Evolutionary conservation across 2,329 filamentous ascomycete genomes (phyloP), one percentile per base, ranked within the genome.

Genomic region (Talaromyces sp.): DNA sequence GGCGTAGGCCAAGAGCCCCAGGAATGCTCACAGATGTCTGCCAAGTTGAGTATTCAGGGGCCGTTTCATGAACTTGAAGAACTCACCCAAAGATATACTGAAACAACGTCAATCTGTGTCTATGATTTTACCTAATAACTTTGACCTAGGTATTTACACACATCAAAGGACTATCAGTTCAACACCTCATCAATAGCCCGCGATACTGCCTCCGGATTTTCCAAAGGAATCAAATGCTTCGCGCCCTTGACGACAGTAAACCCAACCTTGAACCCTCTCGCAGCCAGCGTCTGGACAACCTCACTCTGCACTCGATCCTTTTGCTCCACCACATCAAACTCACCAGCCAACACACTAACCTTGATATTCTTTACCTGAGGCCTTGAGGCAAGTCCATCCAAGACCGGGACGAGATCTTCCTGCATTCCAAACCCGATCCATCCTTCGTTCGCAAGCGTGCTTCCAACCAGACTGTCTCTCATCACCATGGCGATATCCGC

Each of bases 401-500:
- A 61, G 9, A 57, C 37, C 4, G 60, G 56, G 1, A 64, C 59
- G 43, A 73, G 67, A 58, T 75, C 66, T 53, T 75, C 71, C 28
- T 56, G 61, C 69, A 73, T 72, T 5, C 62, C 69, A 59, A 72
- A 71, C 7, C 59, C 59, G 13, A 71, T 68, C 72, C 73, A 75
- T 0, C 72, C 72, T 21, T 57, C 62, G 41, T 67, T 72, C 1
- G 74, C 73, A 11, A 57, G 58, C 3, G 60, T 17, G 36, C 63
- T 71, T 0, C 70, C 73, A 1, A 53, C 48, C 17, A 72, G 35
- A 61, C 71, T 74, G 59, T 73, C 67, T 2, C 56, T 48, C 2
- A 71, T 63, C 2, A 67, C 19, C 50, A 62, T 19, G 0, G 61
- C 25, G 1, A 63, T 55, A 35, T 69, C 67, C 3, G 53, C 65